A percentile compares a stretch with the other conserved stretches of the same genome.
phyloP scores from a whole-genome alignment of 2,329 filamentous ascomycete genomes.

The Tolypocladium guangdongense region DNA sequence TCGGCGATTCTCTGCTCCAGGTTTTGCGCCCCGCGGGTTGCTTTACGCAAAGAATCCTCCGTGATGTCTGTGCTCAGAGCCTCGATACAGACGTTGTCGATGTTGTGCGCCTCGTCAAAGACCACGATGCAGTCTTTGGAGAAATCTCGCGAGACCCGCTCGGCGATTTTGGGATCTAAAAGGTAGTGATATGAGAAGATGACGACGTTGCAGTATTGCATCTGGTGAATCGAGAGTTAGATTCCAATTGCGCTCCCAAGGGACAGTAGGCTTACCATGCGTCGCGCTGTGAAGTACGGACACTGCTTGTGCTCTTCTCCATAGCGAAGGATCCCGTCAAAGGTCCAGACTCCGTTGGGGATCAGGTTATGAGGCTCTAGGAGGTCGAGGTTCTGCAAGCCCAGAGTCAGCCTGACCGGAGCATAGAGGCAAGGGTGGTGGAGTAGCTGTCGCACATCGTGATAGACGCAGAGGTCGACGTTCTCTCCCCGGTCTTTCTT shows the following conservation, averaged over 20 bases:
- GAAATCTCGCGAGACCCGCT: slow-evolving; percentile 86
- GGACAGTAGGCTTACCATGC: slow-evolving; percentile 54
- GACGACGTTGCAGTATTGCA: slow-evolving; percentile 98
- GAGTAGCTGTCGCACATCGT: slow-evolving; percentile 53
- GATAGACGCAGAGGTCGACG: slow-evolving; percentile 89
- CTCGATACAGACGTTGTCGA: slow-evolving; percentile 98
- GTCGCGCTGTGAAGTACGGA: slow-evolving; percentile 88
- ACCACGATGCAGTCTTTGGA: slow-evolving; percentile 98
- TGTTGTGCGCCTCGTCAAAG: slow-evolving; percentile 98
- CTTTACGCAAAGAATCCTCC: slow-evolving; percentile 85
- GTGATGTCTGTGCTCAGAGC: slow-evolving; percentile 94
- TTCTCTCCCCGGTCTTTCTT: slow-evolving; percentile 94
- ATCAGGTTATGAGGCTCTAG: slow-evolving; percentile 92
- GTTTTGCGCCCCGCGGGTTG: slow-evolving; percentile 81
- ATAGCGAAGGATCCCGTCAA: slow-evolving; percentile 80
- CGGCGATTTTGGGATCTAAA: slow-evolving; percentile 94
- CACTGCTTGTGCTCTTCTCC: slow-evolving; percentile 95
- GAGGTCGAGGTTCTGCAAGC: slow-evolving; percentile 69
- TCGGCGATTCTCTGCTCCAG: slow-evolving; percentile 83
- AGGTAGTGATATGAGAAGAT: slow-evolving; percentile 99
- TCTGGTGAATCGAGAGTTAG: slow-evolving; percentile 36
- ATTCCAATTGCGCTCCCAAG: not conserved
- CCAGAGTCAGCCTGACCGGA: slow-evolving; percentile 7
- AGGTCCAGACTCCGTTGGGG: slow-evolving; percentile 89
- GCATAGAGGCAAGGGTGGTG: not conserved